Evolutionary conservation across 2,329 filamentous ascomycete species (phyloP).

Genomic region (Nakataea oryzae): DNA sequence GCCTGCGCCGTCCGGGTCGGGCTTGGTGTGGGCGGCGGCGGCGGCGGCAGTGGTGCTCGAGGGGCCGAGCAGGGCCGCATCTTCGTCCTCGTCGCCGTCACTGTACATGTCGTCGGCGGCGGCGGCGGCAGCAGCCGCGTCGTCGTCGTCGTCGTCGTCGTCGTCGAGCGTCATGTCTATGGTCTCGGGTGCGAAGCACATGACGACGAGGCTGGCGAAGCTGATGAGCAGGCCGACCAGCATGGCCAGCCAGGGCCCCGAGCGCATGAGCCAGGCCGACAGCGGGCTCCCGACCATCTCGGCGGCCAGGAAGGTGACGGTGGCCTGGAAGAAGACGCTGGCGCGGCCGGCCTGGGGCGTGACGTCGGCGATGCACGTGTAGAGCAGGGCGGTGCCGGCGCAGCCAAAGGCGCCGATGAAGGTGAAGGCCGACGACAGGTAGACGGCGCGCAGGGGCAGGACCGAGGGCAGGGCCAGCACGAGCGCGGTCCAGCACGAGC

Average conservation of each 20-base stretch:
- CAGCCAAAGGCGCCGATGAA: constrained; percentile 29
- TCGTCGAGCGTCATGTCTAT: constrained; percentile 15
- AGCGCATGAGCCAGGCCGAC: constrained; percentile 25
- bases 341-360: constrained; percentile 25
- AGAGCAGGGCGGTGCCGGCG: constrained; percentile 31
- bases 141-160: constrained; percentile 1
- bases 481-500: constrained; percentile 9
- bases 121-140: not conserved
- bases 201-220: constrained; percentile 15
- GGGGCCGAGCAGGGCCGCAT: not conserved
- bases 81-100: not conserved
- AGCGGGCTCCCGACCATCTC: constrained; percentile 27
- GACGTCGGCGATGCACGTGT: constrained; percentile 33
- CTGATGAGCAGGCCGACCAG: constrained; percentile 21
- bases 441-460: constrained; percentile 28
- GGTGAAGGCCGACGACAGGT: constrained; percentile 20
- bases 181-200: constrained; percentile 31
- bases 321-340: constrained; percentile 28
- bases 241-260: constrained; percentile 28
- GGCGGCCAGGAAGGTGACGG: constrained; percentile 24
- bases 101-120: not conserved
- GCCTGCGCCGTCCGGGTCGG: constrained; percentile 1
- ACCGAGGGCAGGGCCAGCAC: constrained; percentile 25
- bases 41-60: not conserved
- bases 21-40: not conserved